Evolutionary conservation across 139 green algal genomes (phyloP).

Genomic region (Chlorella sp.): DNA sequence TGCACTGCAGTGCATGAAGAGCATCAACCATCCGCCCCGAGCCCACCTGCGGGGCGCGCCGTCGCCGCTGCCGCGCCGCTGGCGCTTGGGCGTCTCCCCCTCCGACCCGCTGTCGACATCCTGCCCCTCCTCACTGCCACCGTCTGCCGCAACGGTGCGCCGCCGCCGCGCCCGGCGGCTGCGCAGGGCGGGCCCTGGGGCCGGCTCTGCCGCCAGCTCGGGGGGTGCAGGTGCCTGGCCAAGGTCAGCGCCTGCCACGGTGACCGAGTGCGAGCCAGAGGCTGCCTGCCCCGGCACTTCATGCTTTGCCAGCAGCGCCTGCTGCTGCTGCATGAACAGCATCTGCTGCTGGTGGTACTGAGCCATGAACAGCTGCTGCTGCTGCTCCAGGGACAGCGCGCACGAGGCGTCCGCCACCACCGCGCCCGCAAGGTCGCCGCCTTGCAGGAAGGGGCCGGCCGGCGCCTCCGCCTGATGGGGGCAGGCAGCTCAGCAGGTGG

Average conservation of each 20-base stretch:
- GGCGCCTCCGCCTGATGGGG: background rate
- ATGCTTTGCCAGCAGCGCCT: background rate
- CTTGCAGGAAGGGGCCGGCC: background rate
- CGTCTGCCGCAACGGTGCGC: background rate
- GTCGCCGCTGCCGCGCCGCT: too few relatives aligned
- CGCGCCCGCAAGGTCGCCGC: too few relatives aligned
- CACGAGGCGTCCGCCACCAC: too few relatives aligned
- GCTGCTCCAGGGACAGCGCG: background rate
- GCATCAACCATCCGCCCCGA: too few relatives aligned
- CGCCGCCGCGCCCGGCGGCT: background rate
- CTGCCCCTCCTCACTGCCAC: background rate
- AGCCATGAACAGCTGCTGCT: background rate
- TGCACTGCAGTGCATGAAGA: too few relatives aligned
- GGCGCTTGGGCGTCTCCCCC: background rate
- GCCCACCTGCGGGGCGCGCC: background rate
- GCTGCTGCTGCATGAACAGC: slow-evolving; percentile 9
- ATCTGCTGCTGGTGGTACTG: slow-evolving; percentile 25
- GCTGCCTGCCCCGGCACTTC: background rate
- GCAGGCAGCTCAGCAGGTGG: too few relatives aligned
- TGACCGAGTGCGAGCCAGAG: background rate
- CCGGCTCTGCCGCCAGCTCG: background rate
- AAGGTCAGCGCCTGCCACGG: background rate
- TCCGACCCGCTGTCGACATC: background rate
- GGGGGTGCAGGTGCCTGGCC: background rate
- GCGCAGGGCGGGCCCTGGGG: background rate